These are phyloP conservation scores for Eutrema heterophyllum DNA, from an alignment of 345 rosid genomes.

Conservation along the genomic window DNA sequence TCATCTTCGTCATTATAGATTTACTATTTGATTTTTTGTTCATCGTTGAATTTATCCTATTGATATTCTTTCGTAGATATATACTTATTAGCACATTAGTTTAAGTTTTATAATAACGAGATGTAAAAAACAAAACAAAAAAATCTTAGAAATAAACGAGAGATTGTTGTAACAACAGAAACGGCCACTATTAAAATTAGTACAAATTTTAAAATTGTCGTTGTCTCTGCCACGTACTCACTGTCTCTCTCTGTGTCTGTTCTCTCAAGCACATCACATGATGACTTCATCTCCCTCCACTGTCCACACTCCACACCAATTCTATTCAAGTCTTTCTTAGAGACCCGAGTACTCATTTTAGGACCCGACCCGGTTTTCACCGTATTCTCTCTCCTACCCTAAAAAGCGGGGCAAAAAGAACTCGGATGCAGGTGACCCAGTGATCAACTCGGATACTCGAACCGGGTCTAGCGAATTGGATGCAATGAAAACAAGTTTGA, in stretches of 20 bases:
- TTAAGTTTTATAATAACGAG: too few species aligned
- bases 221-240: constrained; percentile 11
- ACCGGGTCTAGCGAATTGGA: constrained; percentile 14
- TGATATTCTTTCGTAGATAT: background rate
- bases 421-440: constrained; percentile 15
- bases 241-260: background rate
- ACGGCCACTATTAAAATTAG: background rate
- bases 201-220: background rate
- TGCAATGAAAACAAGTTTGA: constrained; percentile 18
- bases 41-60: background rate
- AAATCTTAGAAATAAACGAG: background rate
- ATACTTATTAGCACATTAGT: background rate
- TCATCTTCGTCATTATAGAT: background rate
- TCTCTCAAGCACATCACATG: constrained; percentile 9
- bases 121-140: too few species aligned
- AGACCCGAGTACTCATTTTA: background rate
- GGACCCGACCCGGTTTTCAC: constrained; percentile 12
- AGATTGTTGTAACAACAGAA: background rate
- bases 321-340: background rate
- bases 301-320: background rate
- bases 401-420: constrained; percentile 40
- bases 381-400: background rate
- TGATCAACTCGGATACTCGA: constrained; percentile 13
- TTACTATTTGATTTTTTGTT: background rate
- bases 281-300: background rate